Evolutionary conservation across 2,329 filamentous ascomycete species (phyloP).

Genomic region (Aspergillus niger): DNA sequence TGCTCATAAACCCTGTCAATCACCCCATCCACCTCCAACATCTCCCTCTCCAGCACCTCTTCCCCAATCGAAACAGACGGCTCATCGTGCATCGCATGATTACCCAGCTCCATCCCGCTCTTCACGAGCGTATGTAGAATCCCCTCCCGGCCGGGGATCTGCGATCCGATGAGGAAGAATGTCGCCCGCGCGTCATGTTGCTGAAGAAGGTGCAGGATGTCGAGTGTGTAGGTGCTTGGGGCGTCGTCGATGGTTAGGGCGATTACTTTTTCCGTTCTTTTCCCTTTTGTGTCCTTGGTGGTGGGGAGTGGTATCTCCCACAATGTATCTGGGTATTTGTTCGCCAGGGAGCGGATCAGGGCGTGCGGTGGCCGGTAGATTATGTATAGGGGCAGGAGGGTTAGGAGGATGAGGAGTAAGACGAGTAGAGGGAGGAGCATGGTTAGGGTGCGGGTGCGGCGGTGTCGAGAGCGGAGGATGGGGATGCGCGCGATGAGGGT

Average conservation of each 20-base stretch:
- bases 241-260: slow-evolving; percentile 87
- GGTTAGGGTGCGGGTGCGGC: slow-evolving; percentile 28
- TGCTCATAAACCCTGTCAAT: slow-evolving; percentile 59
- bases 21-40: slow-evolving; percentile 63
- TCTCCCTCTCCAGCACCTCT: slow-evolving; percentile 60
- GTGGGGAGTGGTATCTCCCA: slow-evolving; percentile 61
- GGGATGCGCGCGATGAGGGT: slow-evolving; percentile 23
- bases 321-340: slow-evolving; percentile 74
- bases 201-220: slow-evolving; percentile 68
- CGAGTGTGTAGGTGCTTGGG: slow-evolving; percentile 69
- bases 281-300: slow-evolving; percentile 41
- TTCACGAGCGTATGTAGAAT: slow-evolving; percentile 60
- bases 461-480: slow-evolving; percentile 12
- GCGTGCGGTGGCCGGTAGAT: slow-evolving; percentile 79
- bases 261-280: slow-evolving; percentile 57
- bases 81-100: slow-evolving; percentile 89
- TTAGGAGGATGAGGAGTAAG: slow-evolving; percentile 28
- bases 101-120: slow-evolving; percentile 72
- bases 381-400: slow-evolving; percentile 59
- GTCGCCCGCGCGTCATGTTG: slow-evolving; percentile 62
- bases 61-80: slow-evolving; percentile 63
- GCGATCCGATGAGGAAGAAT: slow-evolving; percentile 84
- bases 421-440: slow-evolving; percentile 37
- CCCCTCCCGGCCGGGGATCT: no score
- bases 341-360: slow-evolving; percentile 70